Evolutionary conservation across 495 filamentous ascomycete genomes (phyloP).

Genomic region (Aspergillus hancockii): DNA sequence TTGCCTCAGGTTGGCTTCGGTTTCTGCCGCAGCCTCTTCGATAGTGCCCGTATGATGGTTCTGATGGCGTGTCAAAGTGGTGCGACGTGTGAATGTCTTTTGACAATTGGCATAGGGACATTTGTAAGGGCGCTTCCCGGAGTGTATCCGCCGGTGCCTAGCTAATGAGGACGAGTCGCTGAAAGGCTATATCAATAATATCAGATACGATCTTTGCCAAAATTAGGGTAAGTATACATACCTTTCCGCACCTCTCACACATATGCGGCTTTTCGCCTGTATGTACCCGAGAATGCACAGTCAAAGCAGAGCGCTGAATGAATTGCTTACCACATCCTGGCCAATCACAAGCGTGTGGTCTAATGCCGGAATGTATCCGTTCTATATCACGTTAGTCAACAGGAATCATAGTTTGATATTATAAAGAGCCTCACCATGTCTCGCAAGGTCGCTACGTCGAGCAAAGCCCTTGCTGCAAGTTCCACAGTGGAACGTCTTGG

Average conservation of each 20-base stretch:
- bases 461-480: slow-evolving; percentile 93
- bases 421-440: slow-evolving; percentile 73
- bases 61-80: slow-evolving; percentile 92
- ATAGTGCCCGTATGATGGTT: slow-evolving; percentile 95
- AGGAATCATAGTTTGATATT: not conserved
- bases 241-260: slow-evolving; percentile 97
- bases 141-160: slow-evolving; percentile 91
- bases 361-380: slow-evolving; percentile 88
- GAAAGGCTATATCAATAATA: slow-evolving; percentile 68
- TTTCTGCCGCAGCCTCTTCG: slow-evolving; percentile 88
- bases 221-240: slow-evolving; percentile 37
- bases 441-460: slow-evolving; percentile 87
- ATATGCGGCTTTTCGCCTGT: slow-evolving; percentile 98
- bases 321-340: slow-evolving; percentile 93
- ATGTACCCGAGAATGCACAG: slow-evolving; percentile 92
- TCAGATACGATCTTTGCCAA: not conserved
- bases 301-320: slow-evolving; percentile 96
- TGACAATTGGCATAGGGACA: slow-evolving; percentile 97
- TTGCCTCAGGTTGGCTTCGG: slow-evolving; percentile 73
- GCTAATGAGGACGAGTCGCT: slow-evolving; percentile 96
- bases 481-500: slow-evolving; percentile 88
- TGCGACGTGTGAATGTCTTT: slow-evolving; percentile 96
- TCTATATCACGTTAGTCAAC: slow-evolving; percentile 53
- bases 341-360: slow-evolving; percentile 91
- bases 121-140: slow-evolving; percentile 94